Evolutionary conservation across 2,329 filamentous ascomycete genomes (phyloP).

Genomic region (Neonectria neomacrospora): DNA sequence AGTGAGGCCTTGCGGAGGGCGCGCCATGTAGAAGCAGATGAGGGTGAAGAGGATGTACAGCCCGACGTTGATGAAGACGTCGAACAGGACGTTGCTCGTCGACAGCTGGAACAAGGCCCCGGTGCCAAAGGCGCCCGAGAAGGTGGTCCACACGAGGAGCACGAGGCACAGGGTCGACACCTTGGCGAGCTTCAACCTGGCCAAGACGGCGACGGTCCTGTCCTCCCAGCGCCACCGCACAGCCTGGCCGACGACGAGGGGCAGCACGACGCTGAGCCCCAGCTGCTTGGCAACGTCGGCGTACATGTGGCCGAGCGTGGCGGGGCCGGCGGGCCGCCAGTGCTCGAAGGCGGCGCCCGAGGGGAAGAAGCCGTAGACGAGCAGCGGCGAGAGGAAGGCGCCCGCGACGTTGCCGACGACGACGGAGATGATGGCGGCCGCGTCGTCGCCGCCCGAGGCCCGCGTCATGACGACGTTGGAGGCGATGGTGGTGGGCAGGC

Average conservation of each 20-base stretch:
- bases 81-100: conserved; percentile 70
- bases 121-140: conserved; percentile 73
- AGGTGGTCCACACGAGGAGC: conserved; percentile 69
- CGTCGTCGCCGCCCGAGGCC: conserved; percentile 74
- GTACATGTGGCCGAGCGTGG: conserved; percentile 71
- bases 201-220: conserved; percentile 63
- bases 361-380: conserved; percentile 71
- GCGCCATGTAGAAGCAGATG: conserved; percentile 66
- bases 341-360: conserved; percentile 62
- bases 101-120: conserved; percentile 69
- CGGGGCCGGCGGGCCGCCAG: conserved; percentile 64
- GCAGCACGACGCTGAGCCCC: conserved; percentile 73
- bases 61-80: conserved; percentile 74
- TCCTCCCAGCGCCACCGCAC: conserved; percentile 63
- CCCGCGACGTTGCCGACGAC: conserved; percentile 76
- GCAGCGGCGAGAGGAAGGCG: conserved; percentile 72
- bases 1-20: conserved; percentile 52
- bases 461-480: conserved; percentile 81
- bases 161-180: conserved; percentile 60
- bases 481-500: conserved; percentile 77
- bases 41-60: conserved; percentile 71
- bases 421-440: conserved; percentile 74
- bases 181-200: conserved; percentile 64
- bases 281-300: conserved; percentile 74
- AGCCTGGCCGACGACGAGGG: conserved; percentile 70